phyloP scores from a whole-genome alignment of 2,329 filamentous ascomycete genomes.

The Xylaria sp. region DNA sequence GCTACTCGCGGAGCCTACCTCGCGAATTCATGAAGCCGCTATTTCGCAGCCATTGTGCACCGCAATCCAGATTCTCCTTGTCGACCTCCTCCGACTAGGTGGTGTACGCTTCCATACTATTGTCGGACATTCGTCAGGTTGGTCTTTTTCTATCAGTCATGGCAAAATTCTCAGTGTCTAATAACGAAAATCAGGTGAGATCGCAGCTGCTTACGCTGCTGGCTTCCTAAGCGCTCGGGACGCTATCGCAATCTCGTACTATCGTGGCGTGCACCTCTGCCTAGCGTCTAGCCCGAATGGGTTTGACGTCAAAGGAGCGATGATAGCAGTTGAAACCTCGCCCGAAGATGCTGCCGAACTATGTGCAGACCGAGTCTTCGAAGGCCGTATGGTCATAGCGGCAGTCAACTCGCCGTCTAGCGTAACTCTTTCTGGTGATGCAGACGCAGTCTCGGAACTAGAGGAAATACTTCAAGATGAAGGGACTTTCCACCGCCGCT shows the following conservation, averaged over 20 bases:
- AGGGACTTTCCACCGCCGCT: not conserved
- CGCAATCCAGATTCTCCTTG: conserved; percentile 54
- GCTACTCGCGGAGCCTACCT: conserved; percentile 29
- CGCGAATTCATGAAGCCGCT: conserved; percentile 31
- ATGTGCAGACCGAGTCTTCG: conserved; percentile 41
- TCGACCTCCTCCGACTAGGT: conserved; percentile 42
- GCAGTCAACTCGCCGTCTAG: conserved; percentile 52
- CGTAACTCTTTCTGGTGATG: conserved; percentile 53
- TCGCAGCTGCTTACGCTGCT: conserved; percentile 30
- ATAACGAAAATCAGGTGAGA: conserved; percentile 13
- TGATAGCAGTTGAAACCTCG: conserved; percentile 59
- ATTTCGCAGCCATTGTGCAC: conserved; percentile 43
- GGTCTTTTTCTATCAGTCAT: not conserved
- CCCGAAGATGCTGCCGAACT: conserved; percentile 51
- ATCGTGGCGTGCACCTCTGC: conserved; percentile 54
- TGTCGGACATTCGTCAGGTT: conserved; percentile 30
- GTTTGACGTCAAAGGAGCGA: conserved; percentile 52
- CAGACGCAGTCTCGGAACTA: conserved; percentile 46
- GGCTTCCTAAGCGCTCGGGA: conserved; percentile 11
- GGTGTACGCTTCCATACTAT: conserved; percentile 8
- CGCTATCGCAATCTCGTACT: conserved; percentile 52
- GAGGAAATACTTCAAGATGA: conserved; percentile 35
- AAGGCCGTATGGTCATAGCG: conserved; percentile 48
- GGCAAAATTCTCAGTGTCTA: not conserved
- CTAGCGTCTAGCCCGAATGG: conserved; percentile 24